Percentiles rank a stretch among this genome's conserved stretches.
phyloP scores from a whole-genome alignment of 1,284 basidiomycete species.

The Malassezia nana region DNA sequence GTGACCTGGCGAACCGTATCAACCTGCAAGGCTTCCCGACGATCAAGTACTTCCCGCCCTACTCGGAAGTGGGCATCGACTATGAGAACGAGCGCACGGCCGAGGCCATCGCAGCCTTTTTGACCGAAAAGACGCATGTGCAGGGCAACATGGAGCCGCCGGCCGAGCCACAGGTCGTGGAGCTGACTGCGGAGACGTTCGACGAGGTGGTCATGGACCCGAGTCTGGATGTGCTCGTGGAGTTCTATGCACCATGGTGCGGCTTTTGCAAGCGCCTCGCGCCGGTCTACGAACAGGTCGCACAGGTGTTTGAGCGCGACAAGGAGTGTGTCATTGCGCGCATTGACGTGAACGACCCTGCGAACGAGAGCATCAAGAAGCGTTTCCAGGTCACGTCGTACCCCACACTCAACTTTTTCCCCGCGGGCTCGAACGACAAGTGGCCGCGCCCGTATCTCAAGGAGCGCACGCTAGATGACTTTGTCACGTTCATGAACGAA shows the following conservation, averaged over 20 bases:
- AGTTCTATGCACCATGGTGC: slow-evolving; percentile 80
- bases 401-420: slow-evolving; percentile 85
- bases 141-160: slow-evolving; percentile 76
- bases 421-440: slow-evolving; percentile 55
- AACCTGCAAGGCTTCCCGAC: slow-evolving; percentile 79
- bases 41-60: slow-evolving; percentile 74
- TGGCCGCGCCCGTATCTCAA: slow-evolving; percentile 62
- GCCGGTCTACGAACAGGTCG: slow-evolving; percentile 75
- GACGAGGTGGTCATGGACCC: slow-evolving; percentile 64
- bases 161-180: slow-evolving; percentile 61
- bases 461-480: slow-evolving; percentile 60
- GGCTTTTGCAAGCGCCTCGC: slow-evolving; percentile 68
- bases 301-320: slow-evolving; percentile 67
- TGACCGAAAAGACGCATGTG: slow-evolving; percentile 65
- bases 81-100: slow-evolving; percentile 74
- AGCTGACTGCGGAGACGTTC: slow-evolving; percentile 65
- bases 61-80: slow-evolving; percentile 54
- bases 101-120: slow-evolving; percentile 63
- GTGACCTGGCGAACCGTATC: slow-evolving; percentile 57
- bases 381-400: slow-evolving; percentile 63
- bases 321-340: slow-evolving; percentile 78
- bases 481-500: slow-evolving; percentile 63
- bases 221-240: slow-evolving; percentile 73
- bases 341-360: slow-evolving; percentile 73
- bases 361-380: slow-evolving; percentile 64